Conservation (phyloP, 805 yeast species). For the Citeromyces matritensis region DNA sequence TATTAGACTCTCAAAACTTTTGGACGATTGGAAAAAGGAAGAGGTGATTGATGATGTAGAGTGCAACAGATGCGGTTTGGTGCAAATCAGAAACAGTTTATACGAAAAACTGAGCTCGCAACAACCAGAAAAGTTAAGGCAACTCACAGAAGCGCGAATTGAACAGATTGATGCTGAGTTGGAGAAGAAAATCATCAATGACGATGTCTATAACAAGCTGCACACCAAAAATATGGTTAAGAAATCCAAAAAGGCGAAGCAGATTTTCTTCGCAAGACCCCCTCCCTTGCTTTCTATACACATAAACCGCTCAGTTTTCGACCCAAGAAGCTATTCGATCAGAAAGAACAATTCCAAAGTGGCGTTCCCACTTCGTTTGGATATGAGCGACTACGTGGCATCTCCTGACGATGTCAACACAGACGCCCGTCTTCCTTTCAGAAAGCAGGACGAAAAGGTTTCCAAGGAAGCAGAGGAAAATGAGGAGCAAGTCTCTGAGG, state of each 20-base stretch:
- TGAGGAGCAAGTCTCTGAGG: not conserved
- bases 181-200: conserved; percentile 55
- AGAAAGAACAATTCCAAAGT: conserved; percentile 77
- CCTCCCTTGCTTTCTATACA: conserved; percentile 78
- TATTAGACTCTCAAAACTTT: conserved; percentile 31
- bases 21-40: conserved; percentile 56
- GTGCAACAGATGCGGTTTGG: conserved; percentile 83
- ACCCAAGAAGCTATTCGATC: conserved; percentile 69
- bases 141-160: conserved; percentile 27
- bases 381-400: conserved; percentile 56
- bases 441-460: conserved; percentile 32
- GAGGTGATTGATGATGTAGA: conserved; percentile 89
- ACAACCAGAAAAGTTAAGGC: conserved; percentile 11
- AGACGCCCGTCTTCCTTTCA: conserved; percentile 69
- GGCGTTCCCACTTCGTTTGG: conserved; percentile 55
- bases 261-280: conserved; percentile 63
- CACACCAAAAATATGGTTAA: conserved; percentile 63
- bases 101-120: conserved; percentile 16
- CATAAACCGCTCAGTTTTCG: conserved; percentile 87
- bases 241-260: conserved; percentile 73
- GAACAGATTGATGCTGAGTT: conserved; percentile 37
- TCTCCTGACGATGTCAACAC: conserved; percentile 55
- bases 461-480: conserved; percentile 6
- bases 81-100: conserved; percentile 39
- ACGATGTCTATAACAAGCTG: conserved; percentile 58